Evolutionary conservation across 768 basidiomycete species (phyloP).

Genomic region (Boletus barrowsii): DNA sequence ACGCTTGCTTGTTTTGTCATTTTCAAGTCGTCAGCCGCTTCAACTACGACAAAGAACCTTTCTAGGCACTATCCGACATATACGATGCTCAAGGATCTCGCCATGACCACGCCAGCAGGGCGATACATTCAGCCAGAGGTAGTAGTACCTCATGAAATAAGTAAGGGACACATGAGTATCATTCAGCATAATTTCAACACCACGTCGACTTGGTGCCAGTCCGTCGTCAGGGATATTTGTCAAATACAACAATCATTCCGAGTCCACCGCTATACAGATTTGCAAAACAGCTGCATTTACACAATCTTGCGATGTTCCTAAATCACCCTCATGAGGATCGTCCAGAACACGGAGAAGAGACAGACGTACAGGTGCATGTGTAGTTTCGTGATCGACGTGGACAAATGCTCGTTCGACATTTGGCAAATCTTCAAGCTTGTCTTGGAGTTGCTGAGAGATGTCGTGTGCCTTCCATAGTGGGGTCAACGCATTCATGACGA

Average conservation of each 20-base stretch:
- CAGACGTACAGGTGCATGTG: constrained; percentile 60
- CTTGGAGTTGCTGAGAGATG: constrained; percentile 78
- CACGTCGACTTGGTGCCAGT: neutral
- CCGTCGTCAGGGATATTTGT: neutral
- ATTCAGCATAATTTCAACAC: constrained; percentile 1
- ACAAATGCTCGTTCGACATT: constrained; percentile 93
- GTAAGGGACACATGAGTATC: neutral
- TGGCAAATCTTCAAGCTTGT: constrained; percentile 84
- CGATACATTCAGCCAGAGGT: neutral
- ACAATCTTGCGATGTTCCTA: constrained; percentile 46
- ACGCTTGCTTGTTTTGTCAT: constrained; percentile 29
- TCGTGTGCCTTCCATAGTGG: constrained; percentile 90
- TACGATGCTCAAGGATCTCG: neutral
- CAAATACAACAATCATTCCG: neutral
- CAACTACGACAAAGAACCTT: constrained; percentile 1
- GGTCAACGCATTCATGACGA: constrained; percentile 87
- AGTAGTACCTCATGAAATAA: too few relatives aligned
- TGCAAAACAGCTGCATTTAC: neutral
- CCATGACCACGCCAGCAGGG: too few relatives aligned
- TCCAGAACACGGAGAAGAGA: neutral
- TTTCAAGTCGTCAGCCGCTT: constrained; percentile 29
- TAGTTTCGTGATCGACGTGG: constrained; percentile 91
- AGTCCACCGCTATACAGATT: neutral
- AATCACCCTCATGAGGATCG: neutral
- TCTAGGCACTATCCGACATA: neutral